Conservation (phyloP, 1,139 yeast genomes). For the Chernovozyma sophiae-reginae region DNA sequence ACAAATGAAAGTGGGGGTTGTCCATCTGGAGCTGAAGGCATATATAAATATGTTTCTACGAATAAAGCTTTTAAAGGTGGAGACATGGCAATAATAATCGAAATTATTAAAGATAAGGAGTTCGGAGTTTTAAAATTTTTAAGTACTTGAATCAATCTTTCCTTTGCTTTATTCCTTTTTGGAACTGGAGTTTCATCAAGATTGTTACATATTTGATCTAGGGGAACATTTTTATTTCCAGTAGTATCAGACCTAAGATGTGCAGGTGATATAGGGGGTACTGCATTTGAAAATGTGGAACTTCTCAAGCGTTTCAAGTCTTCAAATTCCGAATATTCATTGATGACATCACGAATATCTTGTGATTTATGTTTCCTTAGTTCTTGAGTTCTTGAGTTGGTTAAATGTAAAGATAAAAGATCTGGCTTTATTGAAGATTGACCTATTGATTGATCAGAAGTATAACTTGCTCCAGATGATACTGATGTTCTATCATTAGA, state of each 20-base stretch:
- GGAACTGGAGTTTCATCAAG: not conserved
- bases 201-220: not conserved
- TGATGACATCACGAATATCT: constrained; percentile 52
- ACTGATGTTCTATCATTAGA: constrained; percentile 10
- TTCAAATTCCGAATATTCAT: constrained; percentile 55
- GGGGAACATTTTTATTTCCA: not conserved
- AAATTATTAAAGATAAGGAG: constrained; percentile 57
- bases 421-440: constrained; percentile 10
- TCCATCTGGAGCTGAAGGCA: constrained; percentile 74
- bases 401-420: constrained; percentile 12
- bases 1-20: constrained; percentile 79
- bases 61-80: constrained; percentile 86
- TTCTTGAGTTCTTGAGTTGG: constrained; percentile 29
- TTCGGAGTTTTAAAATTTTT: constrained; percentile 69
- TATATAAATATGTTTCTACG: constrained; percentile 32
- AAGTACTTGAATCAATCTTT: constrained; percentile 14
- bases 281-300: not conserved
- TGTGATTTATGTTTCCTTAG: constrained; percentile 46
- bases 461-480: constrained; percentile 3
- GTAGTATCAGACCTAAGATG: not conserved
- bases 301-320: constrained; percentile 19
- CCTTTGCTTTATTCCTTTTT: not conserved
- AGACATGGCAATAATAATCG: constrained; percentile 69
- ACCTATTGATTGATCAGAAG: constrained; percentile 4
- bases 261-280: not conserved